Evolutionary conservation across 2,329 filamentous ascomycete genomes (phyloP), one percentile per base, ranked within the genome.

Genomic region (Purpureocillium lavendulum): DNA sequence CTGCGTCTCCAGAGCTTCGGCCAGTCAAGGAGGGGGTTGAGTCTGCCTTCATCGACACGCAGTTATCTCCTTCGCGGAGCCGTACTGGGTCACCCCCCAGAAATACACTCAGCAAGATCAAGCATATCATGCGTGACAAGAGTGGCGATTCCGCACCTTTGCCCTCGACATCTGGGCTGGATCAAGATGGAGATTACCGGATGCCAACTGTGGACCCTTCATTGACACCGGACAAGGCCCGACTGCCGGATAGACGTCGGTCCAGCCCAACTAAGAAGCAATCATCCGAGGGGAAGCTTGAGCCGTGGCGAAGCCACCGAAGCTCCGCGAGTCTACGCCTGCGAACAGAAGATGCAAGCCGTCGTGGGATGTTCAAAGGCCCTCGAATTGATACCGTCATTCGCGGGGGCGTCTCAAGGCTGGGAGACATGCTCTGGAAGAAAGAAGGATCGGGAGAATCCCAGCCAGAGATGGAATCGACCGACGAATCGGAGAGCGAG

Each of bases 341-440:
- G 14, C 65, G 55, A 17, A 29, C 45, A 1, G 60, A 64, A 13
- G 60, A 65, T 11, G 50, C 51, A 30, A 42, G 61, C 12, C 36
- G 63, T 13, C 77, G 81, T 32, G 79, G 82, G 7, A 81, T 95
- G 35, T 83, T 95, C 61, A 90, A 87, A 61, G 82, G 80, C 3
- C 76, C 79, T 36, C 73, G 84, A 40, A 79, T 90, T 45, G 84
- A 87, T 44, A 84, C 77, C 24, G 72, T 87, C 24, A 75, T 94
- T 33, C 71, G 73, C 18, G 75, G 67, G 7, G 63, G 75, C 17
- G 71, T 78, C 6, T 75, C 71, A 18, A 76, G 70, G 49, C 57
- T 79, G 12, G 69, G 73, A 24, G 75, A 77, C 37, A 62, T 79
- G 38, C 48, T 79, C 16, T 77, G 75, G 72, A 71, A 67, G 47